Evolutionary conservation across 768 basidiomycete genomes (phyloP).

Genomic region (Lactarius deliciosus): DNA sequence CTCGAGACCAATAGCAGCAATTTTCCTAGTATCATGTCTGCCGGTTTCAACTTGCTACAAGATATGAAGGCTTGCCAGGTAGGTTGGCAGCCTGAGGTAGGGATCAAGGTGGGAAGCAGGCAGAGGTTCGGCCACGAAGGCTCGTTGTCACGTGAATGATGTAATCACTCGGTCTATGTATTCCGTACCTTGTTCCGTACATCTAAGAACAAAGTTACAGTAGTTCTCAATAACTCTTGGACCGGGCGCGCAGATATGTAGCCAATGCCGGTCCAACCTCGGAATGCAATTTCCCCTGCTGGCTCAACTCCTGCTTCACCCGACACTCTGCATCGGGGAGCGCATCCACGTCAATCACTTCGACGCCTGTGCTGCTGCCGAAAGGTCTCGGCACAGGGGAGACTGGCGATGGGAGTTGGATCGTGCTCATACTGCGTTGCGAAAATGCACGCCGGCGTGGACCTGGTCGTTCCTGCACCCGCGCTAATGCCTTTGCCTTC

Average conservation of each 20-base stretch:
- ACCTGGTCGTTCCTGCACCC: conserved; percentile 11
- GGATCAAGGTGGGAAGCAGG: background rate
- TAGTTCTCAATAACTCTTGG: conserved; percentile 25
- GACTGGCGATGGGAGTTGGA: conserved; percentile 24
- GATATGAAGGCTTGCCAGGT: background rate
- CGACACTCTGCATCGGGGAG: conserved; percentile 13
- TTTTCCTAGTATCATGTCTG: conserved; percentile 19
- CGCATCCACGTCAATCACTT: conserved; percentile 28
- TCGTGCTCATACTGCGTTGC: conserved; percentile 20
- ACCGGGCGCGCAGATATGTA: conserved; percentile 21
- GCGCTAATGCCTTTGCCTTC: conserved; percentile 17
- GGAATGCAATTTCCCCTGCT: background rate
- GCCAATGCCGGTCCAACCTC: conserved; percentile 5
- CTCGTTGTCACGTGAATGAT: background rate
- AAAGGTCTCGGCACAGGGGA: conserved; percentile 11
- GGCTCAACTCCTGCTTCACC: background rate
- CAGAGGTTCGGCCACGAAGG: background rate
- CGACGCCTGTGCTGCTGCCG: background rate
- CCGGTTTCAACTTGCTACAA: background rate
- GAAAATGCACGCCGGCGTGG: conserved; percentile 22
- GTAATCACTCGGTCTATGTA: background rate
- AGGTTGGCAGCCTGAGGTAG: conserved; percentile 1
- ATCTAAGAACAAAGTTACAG: background rate
- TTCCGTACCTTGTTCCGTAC: background rate
- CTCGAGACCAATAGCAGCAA: conserved; percentile 15